These are phyloP conservation scores for Jatropha curcas DNA, from an alignment of 345 rosid species.

Conservation along the genomic window DNA sequence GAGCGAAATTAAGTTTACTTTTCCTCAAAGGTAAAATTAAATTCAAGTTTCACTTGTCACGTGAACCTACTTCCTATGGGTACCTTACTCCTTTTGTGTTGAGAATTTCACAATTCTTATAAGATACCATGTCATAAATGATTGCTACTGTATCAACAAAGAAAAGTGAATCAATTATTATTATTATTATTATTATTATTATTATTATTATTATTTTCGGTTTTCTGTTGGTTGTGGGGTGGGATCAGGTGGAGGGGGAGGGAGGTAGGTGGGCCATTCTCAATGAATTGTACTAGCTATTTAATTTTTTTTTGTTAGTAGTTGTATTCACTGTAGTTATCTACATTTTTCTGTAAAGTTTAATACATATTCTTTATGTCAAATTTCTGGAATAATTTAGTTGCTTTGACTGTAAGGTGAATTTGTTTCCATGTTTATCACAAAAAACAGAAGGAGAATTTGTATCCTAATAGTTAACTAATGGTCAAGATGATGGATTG, in stretches of 20 bases:
- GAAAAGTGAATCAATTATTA: too few relatives aligned
- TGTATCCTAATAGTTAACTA: neutral
- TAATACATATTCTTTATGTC: neutral
- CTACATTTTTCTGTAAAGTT: neutral
- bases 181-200: too few relatives aligned
- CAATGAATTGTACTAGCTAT: neutral
- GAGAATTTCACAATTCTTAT: neutral
- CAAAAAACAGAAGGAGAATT: too few relatives aligned
- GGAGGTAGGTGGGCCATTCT: neutral
- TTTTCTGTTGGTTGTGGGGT: neutral
- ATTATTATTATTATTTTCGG: neutral
- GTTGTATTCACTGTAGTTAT: neutral
- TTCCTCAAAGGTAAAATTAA: neutral
- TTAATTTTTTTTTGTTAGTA: neutral
- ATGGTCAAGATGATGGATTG: neutral
- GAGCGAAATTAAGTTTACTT: too few relatives aligned
- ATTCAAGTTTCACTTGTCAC: neutral
- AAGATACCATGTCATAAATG: neutral
- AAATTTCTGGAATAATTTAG: neutral
- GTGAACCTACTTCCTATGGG: neutral
- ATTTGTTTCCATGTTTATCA: too few relatives aligned
- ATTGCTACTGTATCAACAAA: neutral
- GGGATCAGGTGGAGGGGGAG: neutral
- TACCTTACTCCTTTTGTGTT: neutral
- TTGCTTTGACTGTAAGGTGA: neutral